Evolutionary conservation across 331 rosid species (phyloP).

Genomic region (Quercus lobata): DNA sequence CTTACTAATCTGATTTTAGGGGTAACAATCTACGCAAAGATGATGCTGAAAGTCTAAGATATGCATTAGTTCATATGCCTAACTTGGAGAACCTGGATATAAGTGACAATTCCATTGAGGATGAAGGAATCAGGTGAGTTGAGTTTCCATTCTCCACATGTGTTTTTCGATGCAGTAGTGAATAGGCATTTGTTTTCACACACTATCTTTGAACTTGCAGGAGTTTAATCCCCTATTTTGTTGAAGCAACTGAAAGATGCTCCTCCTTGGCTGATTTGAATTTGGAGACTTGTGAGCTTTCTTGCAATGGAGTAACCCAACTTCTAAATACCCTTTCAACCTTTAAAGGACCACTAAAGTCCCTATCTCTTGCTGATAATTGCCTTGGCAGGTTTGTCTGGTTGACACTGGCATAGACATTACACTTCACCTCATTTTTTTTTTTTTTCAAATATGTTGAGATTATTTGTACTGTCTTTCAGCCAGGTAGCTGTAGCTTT

Average conservation of each 20-base stretch:
- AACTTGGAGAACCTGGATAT: slow-evolving; percentile 86
- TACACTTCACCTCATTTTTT: slow-evolving; percentile 10
- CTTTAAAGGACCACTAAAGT: slow-evolving; percentile 57
- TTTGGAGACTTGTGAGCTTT: slow-evolving; percentile 68
- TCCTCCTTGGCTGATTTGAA: slow-evolving; percentile 50
- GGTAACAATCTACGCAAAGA: slow-evolving; percentile 60
- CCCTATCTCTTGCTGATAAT: slow-evolving; percentile 80
- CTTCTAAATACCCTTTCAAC: slow-evolving; percentile 55
- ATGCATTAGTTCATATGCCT: slow-evolving; percentile 60
- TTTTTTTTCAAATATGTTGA: slow-evolving; percentile 14
- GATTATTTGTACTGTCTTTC: slow-evolving; percentile 30
- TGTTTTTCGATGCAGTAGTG: background rate
- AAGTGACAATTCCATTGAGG: slow-evolving; percentile 76
- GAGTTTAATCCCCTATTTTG: slow-evolving; percentile 61
- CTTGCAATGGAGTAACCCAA: slow-evolving; percentile 49
- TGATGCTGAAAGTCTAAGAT: slow-evolving; percentile 55
- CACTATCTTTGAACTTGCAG: slow-evolving; percentile 41
- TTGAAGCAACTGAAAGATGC: slow-evolving; percentile 44
- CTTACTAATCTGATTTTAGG: slow-evolving; percentile 44
- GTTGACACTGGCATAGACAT: slow-evolving; percentile 7
- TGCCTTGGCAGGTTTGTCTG: slow-evolving; percentile 80
- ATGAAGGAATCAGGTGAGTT: slow-evolving; percentile 75
- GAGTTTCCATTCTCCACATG: slow-evolving; percentile 13
- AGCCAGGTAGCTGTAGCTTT: slow-evolving; percentile 67
- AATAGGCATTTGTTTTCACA: slow-evolving; percentile 27